Evolutionary conservation across 2,329 filamentous ascomycete genomes (phyloP).

Genomic region (Monosporascus sp.): DNA sequence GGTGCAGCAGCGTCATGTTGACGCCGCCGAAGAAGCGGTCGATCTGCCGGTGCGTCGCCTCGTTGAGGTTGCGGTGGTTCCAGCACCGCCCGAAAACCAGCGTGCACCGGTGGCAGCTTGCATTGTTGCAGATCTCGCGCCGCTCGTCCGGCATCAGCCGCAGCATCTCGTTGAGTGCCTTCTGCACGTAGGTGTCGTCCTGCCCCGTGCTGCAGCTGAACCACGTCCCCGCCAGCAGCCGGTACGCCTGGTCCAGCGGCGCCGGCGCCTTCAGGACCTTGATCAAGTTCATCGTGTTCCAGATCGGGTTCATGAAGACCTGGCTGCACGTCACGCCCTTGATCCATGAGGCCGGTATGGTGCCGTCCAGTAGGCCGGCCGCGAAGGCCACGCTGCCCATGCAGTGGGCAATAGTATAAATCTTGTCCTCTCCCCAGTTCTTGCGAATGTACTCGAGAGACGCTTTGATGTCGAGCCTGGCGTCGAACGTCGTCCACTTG

Average conservation of each 20-base stretch:
- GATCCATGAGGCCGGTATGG: conserved; percentile 52
- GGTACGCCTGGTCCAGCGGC: conserved; percentile 45
- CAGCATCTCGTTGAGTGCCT: conserved; percentile 48
- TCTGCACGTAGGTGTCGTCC: conserved; percentile 45
- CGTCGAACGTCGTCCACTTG: conserved; percentile 54
- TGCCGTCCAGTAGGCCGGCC: conserved; percentile 56
- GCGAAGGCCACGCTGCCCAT: conserved; percentile 57
- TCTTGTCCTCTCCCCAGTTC: conserved; percentile 26
- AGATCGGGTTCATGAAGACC: conserved; percentile 60
- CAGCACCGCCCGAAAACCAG: conserved; percentile 60
- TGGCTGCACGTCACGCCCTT: conserved; percentile 53
- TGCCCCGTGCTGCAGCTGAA: conserved; percentile 45
- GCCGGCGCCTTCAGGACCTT: conserved; percentile 47
- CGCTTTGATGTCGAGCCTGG: conserved; percentile 53
- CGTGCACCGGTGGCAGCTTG: conserved; percentile 54
- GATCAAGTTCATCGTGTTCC: conserved; percentile 49
- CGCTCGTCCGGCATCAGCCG: conserved; percentile 51
- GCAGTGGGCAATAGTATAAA: conserved; percentile 59
- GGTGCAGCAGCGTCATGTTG: conserved; percentile 51
- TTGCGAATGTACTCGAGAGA: conserved; percentile 48
- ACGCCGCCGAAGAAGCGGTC: conserved; percentile 58
- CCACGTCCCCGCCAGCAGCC: conserved; percentile 44
- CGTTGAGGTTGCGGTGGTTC: conserved; percentile 61
- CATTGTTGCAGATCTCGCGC: conserved; percentile 55
- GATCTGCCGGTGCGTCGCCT: conserved; percentile 58